phyloP scores from a whole-genome alignment of 1,139 yeast species.

The Scheffersomyces stambukii region DNA sequence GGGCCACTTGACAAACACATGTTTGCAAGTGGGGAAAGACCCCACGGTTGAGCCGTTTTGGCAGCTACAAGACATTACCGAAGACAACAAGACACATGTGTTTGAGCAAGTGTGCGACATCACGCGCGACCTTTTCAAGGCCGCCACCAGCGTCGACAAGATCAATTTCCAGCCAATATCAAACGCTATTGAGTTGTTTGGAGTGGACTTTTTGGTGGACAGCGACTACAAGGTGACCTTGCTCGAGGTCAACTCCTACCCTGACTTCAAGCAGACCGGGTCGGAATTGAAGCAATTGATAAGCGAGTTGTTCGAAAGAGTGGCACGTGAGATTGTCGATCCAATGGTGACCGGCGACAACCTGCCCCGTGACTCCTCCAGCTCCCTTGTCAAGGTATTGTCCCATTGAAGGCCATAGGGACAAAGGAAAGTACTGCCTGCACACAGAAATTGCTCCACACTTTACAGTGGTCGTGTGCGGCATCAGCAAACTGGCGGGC shows the following conservation, averaged over 20 bases:
- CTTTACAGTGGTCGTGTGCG: no score
- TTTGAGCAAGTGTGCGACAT: slow-evolving; percentile 55
- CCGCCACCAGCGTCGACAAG: slow-evolving; percentile 76
- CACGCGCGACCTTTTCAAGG: slow-evolving; percentile 70
- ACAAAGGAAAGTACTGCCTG: background rate
- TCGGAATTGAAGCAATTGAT: slow-evolving; percentile 63
- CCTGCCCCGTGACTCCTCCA: background rate
- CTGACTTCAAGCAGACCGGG: slow-evolving; percentile 97
- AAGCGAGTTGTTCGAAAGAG: slow-evolving; percentile 51
- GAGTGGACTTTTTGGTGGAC: slow-evolving; percentile 80
- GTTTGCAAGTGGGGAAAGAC: slow-evolving; percentile 58
- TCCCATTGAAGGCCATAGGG: slow-evolving; percentile 1
- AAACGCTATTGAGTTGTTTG: slow-evolving; percentile 83
- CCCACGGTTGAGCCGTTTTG: slow-evolving; percentile 66
- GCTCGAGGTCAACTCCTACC: slow-evolving; percentile 88
- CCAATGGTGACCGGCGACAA: slow-evolving; percentile 13
- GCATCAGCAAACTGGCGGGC: no score
- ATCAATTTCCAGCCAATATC: slow-evolving; percentile 84
- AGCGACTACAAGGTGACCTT: slow-evolving; percentile 50
- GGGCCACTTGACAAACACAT: slow-evolving; percentile 90
- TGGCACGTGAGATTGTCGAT: slow-evolving; percentile 23
- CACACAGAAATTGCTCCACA: no score
- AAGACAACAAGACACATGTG: slow-evolving; percentile 27
- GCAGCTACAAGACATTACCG: slow-evolving; percentile 44
- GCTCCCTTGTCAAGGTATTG: slow-evolving; percentile 7